Conservation (phyloP, 164 flowering plant genomes). For the Stephania japonica region DNA sequence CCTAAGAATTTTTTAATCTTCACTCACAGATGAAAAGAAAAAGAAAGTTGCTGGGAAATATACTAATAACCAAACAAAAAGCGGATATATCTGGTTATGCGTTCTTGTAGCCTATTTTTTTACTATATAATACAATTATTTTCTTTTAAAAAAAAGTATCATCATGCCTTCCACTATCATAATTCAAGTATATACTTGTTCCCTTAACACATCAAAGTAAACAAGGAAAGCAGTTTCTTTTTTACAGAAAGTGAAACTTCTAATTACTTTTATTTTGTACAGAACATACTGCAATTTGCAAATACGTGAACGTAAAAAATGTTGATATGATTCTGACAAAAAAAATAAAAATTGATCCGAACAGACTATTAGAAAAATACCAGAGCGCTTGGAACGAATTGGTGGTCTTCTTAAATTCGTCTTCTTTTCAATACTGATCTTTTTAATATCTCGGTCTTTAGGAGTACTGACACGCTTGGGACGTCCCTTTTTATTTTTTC, state of each 20-base stretch:
- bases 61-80: no score
- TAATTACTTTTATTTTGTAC: no score
- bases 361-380: not conserved
- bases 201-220: not conserved
- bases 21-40: no score
- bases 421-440: slow-evolving; percentile 27
- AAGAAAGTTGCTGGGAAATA: no score
- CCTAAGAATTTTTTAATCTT: no score
- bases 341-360: not conserved
- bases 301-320: not conserved
- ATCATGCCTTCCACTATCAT: not conserved
- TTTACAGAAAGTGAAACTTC: not conserved
- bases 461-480: slow-evolving; percentile 17
- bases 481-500: slow-evolving; percentile 8
- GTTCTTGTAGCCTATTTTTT: no score
- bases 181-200: not conserved
- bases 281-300: not conserved
- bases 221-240: no score
- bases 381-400: not conserved
- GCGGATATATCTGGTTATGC: no score
- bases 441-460: slow-evolving; percentile 15
- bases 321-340: not conserved
- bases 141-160: no score
- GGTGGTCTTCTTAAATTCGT: slow-evolving; percentile 33
- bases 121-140: no score